A percentile compares a stretch with the other conserved stretches of the same genome.
phyloP scores from a whole-genome alignment of 2,329 filamentous ascomycete genomes.

The Hypoxylon sp. region DNA sequence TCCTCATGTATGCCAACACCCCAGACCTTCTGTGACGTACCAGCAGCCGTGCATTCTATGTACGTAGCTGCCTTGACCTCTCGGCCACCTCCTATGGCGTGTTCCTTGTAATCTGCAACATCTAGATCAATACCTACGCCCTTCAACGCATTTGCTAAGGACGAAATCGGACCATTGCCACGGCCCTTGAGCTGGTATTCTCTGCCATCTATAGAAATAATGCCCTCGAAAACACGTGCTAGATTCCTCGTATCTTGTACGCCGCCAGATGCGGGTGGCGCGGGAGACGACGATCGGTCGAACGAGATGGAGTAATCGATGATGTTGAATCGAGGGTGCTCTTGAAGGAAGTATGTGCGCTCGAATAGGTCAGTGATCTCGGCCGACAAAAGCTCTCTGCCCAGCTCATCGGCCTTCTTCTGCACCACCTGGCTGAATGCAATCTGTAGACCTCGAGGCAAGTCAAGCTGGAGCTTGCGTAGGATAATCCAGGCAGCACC shows the following conservation, averaged over 20 bases:
- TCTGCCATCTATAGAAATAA: conserved; percentile 84
- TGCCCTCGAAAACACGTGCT: conserved; percentile 85
- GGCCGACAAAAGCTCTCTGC: conserved; percentile 84
- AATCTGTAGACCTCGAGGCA: conserved; percentile 92
- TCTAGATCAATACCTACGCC: conserved; percentile 88
- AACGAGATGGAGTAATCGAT: conserved; percentile 93
- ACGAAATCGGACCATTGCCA: conserved; percentile 92
- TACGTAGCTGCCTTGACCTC: conserved; percentile 95
- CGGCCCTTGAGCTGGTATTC: conserved; percentile 85
- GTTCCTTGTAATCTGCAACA: conserved; percentile 95
- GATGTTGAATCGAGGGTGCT: conserved; percentile 87
- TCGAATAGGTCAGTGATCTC: conserved; percentile 94
- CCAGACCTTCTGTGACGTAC: conserved; percentile 82
- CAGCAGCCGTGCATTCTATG: conserved; percentile 85
- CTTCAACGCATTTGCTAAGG: conserved; percentile 84
- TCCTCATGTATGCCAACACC: conserved; percentile 94
- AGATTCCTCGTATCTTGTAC: conserved; percentile 84
- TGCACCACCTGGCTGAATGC: conserved; percentile 93
- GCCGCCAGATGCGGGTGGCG: conserved; percentile 76
- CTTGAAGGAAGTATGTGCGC: conserved; percentile 85
- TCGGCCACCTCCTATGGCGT: conserved; percentile 85
- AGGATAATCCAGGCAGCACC: conserved; percentile 96
- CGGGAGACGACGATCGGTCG: conserved; percentile 83
- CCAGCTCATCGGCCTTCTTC: conserved; percentile 81
- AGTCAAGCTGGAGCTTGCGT: conserved; percentile 88